Evolutionary conservation across 192 early-diverging fungal species (phyloP).

Genomic region (Entophlyctis helioformis): DNA sequence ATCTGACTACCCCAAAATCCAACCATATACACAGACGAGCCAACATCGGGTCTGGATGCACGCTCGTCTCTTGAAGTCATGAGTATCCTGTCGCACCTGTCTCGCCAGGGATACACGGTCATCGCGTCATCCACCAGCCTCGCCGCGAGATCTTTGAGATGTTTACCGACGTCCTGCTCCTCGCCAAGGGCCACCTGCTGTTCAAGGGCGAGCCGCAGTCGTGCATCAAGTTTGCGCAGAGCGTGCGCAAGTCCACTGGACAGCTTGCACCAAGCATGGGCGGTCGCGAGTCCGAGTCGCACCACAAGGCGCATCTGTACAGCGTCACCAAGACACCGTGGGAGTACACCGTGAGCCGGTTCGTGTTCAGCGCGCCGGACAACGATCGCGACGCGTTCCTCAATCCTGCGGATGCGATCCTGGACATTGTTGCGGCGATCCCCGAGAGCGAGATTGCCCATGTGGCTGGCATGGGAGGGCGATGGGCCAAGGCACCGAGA

Average conservation of each 20-base stretch:
- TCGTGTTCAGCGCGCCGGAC: not conserved
- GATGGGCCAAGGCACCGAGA: no score
- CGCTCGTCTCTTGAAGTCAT: no score
- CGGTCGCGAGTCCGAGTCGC: not conserved
- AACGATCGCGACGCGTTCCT: not conserved
- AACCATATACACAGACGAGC: not conserved
- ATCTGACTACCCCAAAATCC: not conserved
- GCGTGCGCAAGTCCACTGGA: not conserved
- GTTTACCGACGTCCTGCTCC: no score
- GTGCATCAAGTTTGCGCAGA: not conserved
- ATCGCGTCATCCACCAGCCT: constrained; percentile 5
- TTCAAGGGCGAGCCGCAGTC: not conserved
- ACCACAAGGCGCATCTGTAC: not conserved
- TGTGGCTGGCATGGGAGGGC: no score
- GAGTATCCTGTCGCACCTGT: constrained; percentile 5
- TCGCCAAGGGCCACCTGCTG: no score
- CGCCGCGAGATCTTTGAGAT: constrained; percentile 5
- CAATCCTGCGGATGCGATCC: constrained; percentile 15
- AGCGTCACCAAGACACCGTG: not conserved
- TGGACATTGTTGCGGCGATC: constrained; percentile 13
- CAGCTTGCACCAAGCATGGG: not conserved
- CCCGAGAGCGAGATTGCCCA: no score
- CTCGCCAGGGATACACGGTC: constrained; percentile 6
- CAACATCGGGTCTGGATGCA: not conserved
- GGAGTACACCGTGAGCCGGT: not conserved